Conservation (phyloP, 352 stramenopile species). For the Phytophthora capsici region DNA sequence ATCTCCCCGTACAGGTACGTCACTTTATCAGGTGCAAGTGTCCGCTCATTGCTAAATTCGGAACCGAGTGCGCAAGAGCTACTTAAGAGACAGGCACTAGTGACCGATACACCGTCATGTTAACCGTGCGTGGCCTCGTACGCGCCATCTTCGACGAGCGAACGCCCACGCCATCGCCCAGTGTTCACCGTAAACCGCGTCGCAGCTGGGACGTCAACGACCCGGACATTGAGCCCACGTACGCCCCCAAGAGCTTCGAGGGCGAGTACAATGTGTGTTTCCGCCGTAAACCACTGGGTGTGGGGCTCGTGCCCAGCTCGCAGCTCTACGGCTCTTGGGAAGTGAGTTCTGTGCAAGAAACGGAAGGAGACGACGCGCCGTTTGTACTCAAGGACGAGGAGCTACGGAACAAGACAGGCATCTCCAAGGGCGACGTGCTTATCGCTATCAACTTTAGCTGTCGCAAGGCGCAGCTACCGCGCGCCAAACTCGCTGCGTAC, state of each 20-base stretch:
- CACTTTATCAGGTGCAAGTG: slow-evolving; percentile 25
- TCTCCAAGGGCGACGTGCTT: slow-evolving; percentile 64
- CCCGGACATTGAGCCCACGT: slow-evolving; percentile 37
- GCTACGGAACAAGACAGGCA: slow-evolving; percentile 15
- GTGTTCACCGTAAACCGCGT: slow-evolving; percentile 1
- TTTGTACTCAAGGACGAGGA: slow-evolving; percentile 15
- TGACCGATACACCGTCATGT: slow-evolving; percentile 24
- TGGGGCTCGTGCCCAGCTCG: slow-evolving; percentile 80
- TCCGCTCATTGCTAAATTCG: slow-evolving; percentile 19
- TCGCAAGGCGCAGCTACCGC: slow-evolving; percentile 53
- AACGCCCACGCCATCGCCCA: slow-evolving; percentile 12
- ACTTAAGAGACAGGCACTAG: not conserved
- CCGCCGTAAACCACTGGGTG: slow-evolving; percentile 63
- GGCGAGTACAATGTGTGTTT: slow-evolving; percentile 80
- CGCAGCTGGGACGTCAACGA: slow-evolving; percentile 30
- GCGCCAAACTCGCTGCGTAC: slow-evolving; percentile 50
- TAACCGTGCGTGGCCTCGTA: slow-evolving; percentile 39
- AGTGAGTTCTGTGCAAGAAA: slow-evolving; percentile 56
- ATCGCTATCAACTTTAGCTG: slow-evolving; percentile 71
- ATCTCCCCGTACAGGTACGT: slow-evolving; percentile 8
- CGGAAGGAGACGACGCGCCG: slow-evolving; percentile 6
- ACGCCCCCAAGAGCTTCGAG: slow-evolving; percentile 54
- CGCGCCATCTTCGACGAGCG: slow-evolving; percentile 47
- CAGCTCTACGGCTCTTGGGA: slow-evolving; percentile 85
- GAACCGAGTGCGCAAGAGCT: slow-evolving; percentile 7